phyloP scores from a whole-genome alignment of 352 stramenopile species.

The Pythium oligandrum region DNA sequence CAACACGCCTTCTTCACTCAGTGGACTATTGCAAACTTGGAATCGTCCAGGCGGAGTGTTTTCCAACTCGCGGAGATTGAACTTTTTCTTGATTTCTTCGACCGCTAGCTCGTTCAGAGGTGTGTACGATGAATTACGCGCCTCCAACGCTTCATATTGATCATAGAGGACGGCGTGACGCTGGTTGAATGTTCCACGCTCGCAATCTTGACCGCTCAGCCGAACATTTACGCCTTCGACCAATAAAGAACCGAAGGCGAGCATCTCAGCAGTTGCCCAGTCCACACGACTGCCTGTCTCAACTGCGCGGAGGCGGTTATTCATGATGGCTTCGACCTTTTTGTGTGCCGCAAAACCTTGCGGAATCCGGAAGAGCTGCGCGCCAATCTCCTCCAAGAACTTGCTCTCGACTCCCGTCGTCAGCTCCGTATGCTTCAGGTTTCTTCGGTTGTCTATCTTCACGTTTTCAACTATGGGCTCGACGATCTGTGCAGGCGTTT shows the following conservation, averaged over 20 bases:
- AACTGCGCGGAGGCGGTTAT: constrained; percentile 71
- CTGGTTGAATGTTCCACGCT: constrained; percentile 89
- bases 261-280: constrained; percentile 85
- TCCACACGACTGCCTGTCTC: constrained; percentile 81
- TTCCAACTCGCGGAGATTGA: constrained; percentile 38
- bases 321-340: constrained; percentile 85
- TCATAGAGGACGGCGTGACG: constrained; percentile 87
- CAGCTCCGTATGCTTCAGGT: constrained; percentile 25
- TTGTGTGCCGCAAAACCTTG: constrained; percentile 80
- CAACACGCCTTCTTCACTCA: constrained; percentile 82
- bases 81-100: constrained; percentile 33
- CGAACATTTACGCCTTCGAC: constrained; percentile 83
- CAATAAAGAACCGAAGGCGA: constrained; percentile 81
- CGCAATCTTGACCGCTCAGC: constrained; percentile 85
- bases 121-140: constrained; percentile 89
- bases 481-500: constrained; percentile 1
- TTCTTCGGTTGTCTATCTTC: constrained; percentile 9
- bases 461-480: constrained; percentile 1
- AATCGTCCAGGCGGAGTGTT: constrained; percentile 40
- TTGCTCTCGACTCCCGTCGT: constrained; percentile 65
- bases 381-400: constrained; percentile 69
- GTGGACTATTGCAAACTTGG: constrained; percentile 75
- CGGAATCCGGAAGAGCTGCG: constrained; percentile 75
- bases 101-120: constrained; percentile 89
- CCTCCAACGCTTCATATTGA: constrained; percentile 73